These are phyloP conservation scores for Verticillium nonalfalfae DNA, from an alignment of 2,329 filamentous ascomycete genomes.

Conservation along the genomic window DNA sequence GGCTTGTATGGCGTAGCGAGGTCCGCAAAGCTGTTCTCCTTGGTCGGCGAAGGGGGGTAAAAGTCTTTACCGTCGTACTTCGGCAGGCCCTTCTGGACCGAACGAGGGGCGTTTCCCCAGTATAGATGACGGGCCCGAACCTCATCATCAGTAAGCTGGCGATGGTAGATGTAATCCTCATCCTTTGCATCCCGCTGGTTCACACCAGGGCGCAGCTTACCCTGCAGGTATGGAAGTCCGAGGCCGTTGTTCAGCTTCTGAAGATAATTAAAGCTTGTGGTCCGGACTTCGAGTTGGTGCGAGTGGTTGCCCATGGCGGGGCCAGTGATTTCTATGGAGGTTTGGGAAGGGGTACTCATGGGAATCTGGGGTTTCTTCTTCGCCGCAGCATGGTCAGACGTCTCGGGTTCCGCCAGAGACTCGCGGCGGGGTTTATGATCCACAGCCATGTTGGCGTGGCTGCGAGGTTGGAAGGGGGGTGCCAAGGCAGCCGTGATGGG, in stretches of 20 bases:
- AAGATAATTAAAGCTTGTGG: neutral
- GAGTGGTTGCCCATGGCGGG: neutral
- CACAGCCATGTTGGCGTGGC: neutral
- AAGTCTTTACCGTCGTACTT: conserved; percentile 62
- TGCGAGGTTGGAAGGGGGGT: conserved; percentile 40
- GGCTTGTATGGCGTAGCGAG: neutral
- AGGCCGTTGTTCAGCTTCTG: neutral
- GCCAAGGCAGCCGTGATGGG: conserved; percentile 41
- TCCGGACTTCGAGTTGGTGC: neutral
- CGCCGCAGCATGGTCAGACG: neutral
- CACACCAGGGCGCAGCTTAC: conserved; percentile 38
- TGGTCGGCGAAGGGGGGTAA: conserved; percentile 50
- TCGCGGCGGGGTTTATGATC: neutral
- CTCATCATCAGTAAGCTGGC: conserved; percentile 54
- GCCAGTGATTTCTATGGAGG: neutral
- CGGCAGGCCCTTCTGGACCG: conserved; percentile 45
- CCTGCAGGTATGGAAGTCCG: conserved; percentile 48
- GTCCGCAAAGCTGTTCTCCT: conserved; percentile 16
- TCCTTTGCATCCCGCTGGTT: conserved; percentile 32
- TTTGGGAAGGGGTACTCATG: neutral
- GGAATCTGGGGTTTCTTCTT: neutral
- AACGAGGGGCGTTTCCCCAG: conserved; percentile 50
- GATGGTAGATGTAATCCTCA: conserved; percentile 46
- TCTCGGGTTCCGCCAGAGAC: neutral
- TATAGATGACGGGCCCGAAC: conserved; percentile 52